These are phyloP conservation scores for Calonectria hawksworthii DNA, from an alignment of 2,329 filamentous ascomycete species.

Conservation along the genomic window DNA sequence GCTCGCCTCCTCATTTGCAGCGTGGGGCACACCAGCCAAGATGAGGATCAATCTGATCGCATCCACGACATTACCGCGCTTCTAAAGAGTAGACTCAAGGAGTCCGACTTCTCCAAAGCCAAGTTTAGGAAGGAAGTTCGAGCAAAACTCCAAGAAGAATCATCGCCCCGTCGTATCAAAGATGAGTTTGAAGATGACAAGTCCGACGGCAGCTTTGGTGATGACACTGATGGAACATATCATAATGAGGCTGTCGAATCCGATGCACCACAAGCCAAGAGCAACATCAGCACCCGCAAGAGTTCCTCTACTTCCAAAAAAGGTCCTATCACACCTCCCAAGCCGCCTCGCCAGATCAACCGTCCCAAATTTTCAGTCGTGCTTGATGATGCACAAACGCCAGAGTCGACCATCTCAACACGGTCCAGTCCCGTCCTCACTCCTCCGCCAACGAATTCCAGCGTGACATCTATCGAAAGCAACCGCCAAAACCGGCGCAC, in stretches of 20 bases:
- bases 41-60: background rate
- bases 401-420: background rate
- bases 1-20: background rate
- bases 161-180: background rate
- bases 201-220: background rate
- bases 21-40: background rate
- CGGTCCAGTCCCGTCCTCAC: background rate
- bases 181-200: background rate
- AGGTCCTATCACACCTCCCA: background rate
- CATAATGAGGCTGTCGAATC: background rate
- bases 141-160: background rate
- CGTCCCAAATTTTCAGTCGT: background rate
- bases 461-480: background rate
- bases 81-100: background rate
- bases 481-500: background rate
- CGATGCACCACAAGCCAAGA: background rate
- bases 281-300: background rate
- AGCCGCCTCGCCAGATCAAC: background rate
- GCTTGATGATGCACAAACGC: background rate
- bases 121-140: background rate
- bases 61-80: background rate
- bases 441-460: background rate
- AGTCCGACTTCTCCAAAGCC: background rate
- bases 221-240: background rate
- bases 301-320: background rate